Evolutionary conservation across 257 asterid genomes (phyloP), one percentile per base, ranked within the genome.

Genomic region (Craterostigma plantagineum): DNA sequence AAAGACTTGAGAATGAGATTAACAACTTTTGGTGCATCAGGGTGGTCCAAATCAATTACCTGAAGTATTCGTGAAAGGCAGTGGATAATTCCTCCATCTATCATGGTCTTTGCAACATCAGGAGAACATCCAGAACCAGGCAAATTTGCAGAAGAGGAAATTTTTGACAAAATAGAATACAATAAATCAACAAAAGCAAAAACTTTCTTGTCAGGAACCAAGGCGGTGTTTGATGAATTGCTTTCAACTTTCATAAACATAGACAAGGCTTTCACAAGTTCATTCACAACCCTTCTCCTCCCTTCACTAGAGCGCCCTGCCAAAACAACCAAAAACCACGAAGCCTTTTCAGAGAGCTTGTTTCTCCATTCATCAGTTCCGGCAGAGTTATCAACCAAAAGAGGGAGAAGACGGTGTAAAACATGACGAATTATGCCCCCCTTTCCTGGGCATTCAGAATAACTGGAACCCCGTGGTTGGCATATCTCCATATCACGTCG

Each of bases 91-190:
- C 98, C 95, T 47, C 93, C 95, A 64, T 87, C 98, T 59, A 87
- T 82, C 93, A 87, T 77, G 73, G 80, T 74, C 63, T 75, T 87
- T 38, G 98, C 93, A 57, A 83, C 79, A 59, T 87, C 98, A 33
- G 95, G 98, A 10, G 98, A 82, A 56, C 95, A 76, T n/a, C 98
- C 95, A 58, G 95, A 74, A 59, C 86, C 87, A 49, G 95, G 86
- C 54, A 77, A 65, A 68, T 51, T 76, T 46, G 75, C 68, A 38
- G 93, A 68, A n/a, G 98, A n/a, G n/a, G n/a, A 74, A 63, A 72
- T 87, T 72, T 87, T 87, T 17, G 95, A 87, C 47, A 87, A 64
- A 64, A 87, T 79, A 48, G 95, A 81, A 57, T 72, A 63, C 38
- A 77, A 85, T 68, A 87, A 65, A 63, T 83, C 95, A 48, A 79